Evolutionary conservation across 495 filamentous ascomycete species (phyloP), one percentile per base, ranked within the genome.

Genomic region (Pyrenula aspistea): DNA sequence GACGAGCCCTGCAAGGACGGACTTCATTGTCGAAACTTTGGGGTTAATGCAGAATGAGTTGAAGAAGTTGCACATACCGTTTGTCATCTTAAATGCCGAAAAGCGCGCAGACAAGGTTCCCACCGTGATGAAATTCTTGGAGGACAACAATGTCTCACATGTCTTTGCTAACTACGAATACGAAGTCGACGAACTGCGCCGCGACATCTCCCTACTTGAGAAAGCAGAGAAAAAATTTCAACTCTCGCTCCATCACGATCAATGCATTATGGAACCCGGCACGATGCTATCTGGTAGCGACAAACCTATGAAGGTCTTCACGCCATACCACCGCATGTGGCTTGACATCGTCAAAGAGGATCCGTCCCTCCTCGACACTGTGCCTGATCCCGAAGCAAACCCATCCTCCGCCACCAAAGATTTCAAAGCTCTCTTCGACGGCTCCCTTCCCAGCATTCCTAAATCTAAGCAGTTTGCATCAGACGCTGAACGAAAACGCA

Each of bases 151-250:
- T 12, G 57, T 70, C 4, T 67, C 63, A 1, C 84, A 88, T 58
- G 42, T 89, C 8, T 89, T 78, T 58, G 79, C 82, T 20, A 87
- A 89, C 58, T 76, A 84, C 42, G 87, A 91, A 62, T 90, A 89
- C 64, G 87, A 91, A 65, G 84, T 88, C 10, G 87, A 91, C 61
- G 87, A 91, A 68, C 63, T 90, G 25, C 68, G 85, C 55, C 58
- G 73, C 2, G 73, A 76, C 21, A 66, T 69, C 56, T 65, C 67
- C 25, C 57, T 73, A 2, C 59, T 71, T 2, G 58, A 67, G 36
- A 56, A 62, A 0, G 47, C 65, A 2, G 59, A 63, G 12, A 57
- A 64, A 20, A 57, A 63, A 12, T 62, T 63, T n/a, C 60, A 64
- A 11, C 12, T 64, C 0, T 64, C 60, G 1, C 42, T 71, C 0